Evolutionary conservation across 805 yeast species (phyloP), one percentile per base, ranked within the genome.

Genomic region (Zygosaccharomyces kombuchaensis): DNA sequence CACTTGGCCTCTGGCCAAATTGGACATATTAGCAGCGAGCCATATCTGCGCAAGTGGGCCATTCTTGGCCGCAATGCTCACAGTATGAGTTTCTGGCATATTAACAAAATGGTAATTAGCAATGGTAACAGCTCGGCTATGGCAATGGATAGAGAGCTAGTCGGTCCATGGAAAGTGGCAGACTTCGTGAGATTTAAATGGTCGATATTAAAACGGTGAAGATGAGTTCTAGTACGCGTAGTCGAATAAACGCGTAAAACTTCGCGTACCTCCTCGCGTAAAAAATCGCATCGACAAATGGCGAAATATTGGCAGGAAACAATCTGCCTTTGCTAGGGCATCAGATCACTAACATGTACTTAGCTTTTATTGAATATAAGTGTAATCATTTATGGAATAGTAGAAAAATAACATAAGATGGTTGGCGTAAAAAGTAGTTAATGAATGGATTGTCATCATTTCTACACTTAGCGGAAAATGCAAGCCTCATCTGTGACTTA

Each of bases 1-100:
- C 36, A 80, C 79, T 55, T 89, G 95, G 40, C 52, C 54, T 43
- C 56, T 57, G 14, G 65, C 53, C 12, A 62, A 35, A 30, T 53
- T 62, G 4, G 62, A 52, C 66, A 89, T 75, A 60, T 87, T 89
- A 16, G 96, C 91, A 8, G 96, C 96, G 38, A 89, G 72, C 96
- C 96, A 89, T 7, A 88, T 89, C 53, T 83, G 86, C 2, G 95
- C 95, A 49, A 89, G 70, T 1, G 96, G 96, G 2, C 96, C 95
- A 59, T 82, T 82, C 49, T 78, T 81, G 2, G 86, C 72, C 16
- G 61, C 50, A 9, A 61, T 48, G 40, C 56, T 52, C 23, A 54
- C 47, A 38, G 43, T 41, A 37, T 34, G 45, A 43, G 27, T 40
- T 34, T 27, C 34, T 17, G 34, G 21, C 34, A 36, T 27, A 10